Evolutionary conservation across 208 protist genomes (phyloP).

Genomic region (Leishmania martiniquensis): DNA sequence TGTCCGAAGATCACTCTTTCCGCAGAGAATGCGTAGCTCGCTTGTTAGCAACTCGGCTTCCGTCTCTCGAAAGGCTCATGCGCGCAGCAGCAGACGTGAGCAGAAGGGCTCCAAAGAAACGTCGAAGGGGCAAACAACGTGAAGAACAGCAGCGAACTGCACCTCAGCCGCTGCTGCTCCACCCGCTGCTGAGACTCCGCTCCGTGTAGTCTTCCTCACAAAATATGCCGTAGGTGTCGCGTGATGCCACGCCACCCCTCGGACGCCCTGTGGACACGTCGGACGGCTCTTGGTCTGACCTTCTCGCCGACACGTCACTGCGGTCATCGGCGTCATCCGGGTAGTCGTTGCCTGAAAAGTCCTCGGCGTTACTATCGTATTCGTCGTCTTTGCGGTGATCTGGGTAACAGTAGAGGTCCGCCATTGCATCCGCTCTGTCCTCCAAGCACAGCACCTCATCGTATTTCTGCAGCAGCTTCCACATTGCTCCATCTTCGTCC

Average conservation of each 20-base stretch:
- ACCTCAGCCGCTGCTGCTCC: slow-evolving; percentile 40
- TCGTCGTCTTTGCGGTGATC: slow-evolving; percentile 91
- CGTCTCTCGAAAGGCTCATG: background rate
- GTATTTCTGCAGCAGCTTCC: slow-evolving; percentile 23
- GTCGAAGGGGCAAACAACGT: no score
- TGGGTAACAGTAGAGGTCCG: slow-evolving; percentile 80
- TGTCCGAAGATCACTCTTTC: background rate
- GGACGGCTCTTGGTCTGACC: background rate
- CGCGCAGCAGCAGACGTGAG: background rate
- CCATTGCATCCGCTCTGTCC: slow-evolving; percentile 32
- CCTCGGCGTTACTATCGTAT: slow-evolving; percentile 92
- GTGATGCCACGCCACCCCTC: background rate
- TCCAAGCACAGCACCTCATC: slow-evolving; percentile 36
- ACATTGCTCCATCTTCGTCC: slow-evolving; percentile 22
- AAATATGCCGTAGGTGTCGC: slow-evolving; percentile 43
- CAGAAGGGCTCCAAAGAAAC: background rate
- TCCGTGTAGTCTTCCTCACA: slow-evolving; percentile 60
- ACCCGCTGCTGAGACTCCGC: slow-evolving; percentile 46
- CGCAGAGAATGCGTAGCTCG: background rate
- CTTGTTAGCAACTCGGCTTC: background rate
- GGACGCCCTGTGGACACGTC: slow-evolving; percentile 4
- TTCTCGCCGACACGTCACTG: slow-evolving; percentile 19
- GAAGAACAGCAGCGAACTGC: background rate
- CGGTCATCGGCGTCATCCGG: slow-evolving; percentile 58
- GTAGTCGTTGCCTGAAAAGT: slow-evolving; percentile 88